Base-by-base conservation (phyloP, 139 green algal species). In the Desmodesmus armatus region DNA sequence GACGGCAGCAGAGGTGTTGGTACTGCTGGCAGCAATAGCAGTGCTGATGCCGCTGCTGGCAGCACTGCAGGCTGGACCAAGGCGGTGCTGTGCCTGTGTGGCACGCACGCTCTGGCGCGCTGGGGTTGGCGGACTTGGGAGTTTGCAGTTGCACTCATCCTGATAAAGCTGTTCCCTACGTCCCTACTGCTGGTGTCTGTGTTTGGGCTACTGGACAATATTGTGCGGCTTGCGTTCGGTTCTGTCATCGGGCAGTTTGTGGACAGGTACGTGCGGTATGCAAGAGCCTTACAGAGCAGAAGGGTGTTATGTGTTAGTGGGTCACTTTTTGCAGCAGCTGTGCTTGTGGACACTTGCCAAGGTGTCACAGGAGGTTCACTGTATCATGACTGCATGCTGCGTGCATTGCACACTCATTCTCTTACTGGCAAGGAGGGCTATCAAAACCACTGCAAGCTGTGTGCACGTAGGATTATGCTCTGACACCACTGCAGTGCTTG, bases 81-180 rank as follows among this genome's bases (percentile, higher is more conserved):
- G 51, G 23, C 7, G 13, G 31, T 5, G 5, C 23, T 31, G 31
- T 75, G 41, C n/a, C 25, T 86, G 35, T 91, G 87, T 70, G 88
- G 40, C 1, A 87, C 82, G 0, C 89, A 92, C 74, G 76, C 79
- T 27, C 76, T 93, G 1, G 92, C 90, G 19, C 84, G 82, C 17
- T 94, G 91, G 88, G 91, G 86, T 2, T 90, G 93, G 85, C 51
- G 93, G 1, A 89, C 82, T 35, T 94, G 88, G 91, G 93, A 96
- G 69, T 96, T 96, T 72, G 63, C 83, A 19, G 86, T 96, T 17
- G 90, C 87, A 27, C 87, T 96, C 4, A 55, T 96, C 4, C 77
- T 96, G 37, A 89, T 96, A 9, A 69, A 94, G 55, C 83, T 96
- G 13, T 85, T 93, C 49, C 88, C 91, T 1, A 23, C 75, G 49